phyloP scores from a whole-genome alignment of 306 rosid genomes.

The Acacia crassicarpa region DNA sequence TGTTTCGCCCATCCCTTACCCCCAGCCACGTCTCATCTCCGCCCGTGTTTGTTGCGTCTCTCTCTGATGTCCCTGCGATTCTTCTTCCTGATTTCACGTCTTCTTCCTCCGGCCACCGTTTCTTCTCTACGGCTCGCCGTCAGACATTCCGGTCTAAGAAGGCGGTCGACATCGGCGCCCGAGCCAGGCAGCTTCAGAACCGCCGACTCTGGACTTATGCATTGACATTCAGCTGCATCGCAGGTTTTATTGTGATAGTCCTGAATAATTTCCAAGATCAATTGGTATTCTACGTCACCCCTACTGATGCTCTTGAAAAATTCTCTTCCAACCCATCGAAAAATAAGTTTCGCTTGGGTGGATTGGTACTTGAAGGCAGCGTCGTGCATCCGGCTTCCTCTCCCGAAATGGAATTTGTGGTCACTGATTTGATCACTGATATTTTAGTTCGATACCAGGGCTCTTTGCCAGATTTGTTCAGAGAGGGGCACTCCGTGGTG shows the following conservation, averaged over 20 bases:
- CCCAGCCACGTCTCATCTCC: conserved; percentile 28
- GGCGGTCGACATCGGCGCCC: conserved; percentile 66
- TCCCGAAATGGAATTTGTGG: conserved; percentile 76
- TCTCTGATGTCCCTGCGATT: conserved; percentile 16
- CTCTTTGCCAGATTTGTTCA: conserved; percentile 78
- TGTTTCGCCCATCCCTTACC: conserved; percentile 28
- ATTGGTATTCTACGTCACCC: conserved; percentile 83
- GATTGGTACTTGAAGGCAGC: conserved; percentile 91
- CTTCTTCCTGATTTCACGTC: background rate
- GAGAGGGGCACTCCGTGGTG: conserved; percentile 93
- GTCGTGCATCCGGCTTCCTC: conserved; percentile 72
- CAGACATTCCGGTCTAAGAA: conserved; percentile 53
- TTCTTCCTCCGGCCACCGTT: conserved; percentile 36
- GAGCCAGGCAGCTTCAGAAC: conserved; percentile 85
- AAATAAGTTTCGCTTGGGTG: conserved; percentile 82
- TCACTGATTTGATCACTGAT: conserved; percentile 86
- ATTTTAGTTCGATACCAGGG: conserved; percentile 78
- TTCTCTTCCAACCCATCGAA: conserved; percentile 62
- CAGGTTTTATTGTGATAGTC: conserved; percentile 83
- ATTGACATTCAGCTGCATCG: conserved; percentile 59
- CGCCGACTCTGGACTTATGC: conserved; percentile 93
- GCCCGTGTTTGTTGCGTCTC: conserved; percentile 17
- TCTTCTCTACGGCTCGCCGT: conserved; percentile 72
- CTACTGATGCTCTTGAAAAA: conserved; percentile 71
- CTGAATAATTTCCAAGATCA: conserved; percentile 78